Evolutionary conservation across 306 rosid genomes (phyloP).

Genomic region (Bauhinia variegata): DNA sequence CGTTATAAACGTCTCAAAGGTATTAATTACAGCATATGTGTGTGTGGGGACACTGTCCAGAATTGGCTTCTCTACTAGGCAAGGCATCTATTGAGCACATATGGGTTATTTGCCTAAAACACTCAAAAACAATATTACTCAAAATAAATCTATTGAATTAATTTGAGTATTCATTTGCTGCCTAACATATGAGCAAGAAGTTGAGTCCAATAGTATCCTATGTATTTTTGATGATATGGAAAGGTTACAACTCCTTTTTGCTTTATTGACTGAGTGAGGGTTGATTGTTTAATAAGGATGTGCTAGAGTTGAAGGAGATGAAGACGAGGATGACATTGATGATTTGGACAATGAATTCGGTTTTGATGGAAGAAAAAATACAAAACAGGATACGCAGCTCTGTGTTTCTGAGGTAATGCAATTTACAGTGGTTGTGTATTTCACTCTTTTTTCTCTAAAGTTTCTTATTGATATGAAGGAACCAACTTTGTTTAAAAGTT

Average conservation of each 20-base stretch:
- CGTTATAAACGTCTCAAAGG: conserved; percentile 71
- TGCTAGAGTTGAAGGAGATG: conserved; percentile 78
- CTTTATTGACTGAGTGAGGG: background rate
- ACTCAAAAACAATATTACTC: no score
- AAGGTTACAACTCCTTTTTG: background rate
- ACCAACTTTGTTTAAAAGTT: no score
- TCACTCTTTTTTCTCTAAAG: background rate
- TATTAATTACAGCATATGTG: background rate
- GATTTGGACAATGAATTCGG: conserved; percentile 71
- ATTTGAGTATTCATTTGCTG: no score
- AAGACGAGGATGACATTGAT: conserved; percentile 71
- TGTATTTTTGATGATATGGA: no score
- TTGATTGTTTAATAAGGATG: conserved; percentile 51
- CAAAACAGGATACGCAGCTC: conserved; percentile 20
- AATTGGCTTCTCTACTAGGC: no score
- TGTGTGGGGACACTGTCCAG: no score
- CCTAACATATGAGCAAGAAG: no score
- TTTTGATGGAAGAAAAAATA: conserved; percentile 34
- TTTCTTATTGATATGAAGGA: no score
- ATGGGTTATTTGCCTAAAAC: no score
- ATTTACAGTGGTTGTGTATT: conserved; percentile 21
- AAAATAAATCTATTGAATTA: no score
- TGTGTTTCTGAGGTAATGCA: conserved; percentile 39
- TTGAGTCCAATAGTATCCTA: no score
- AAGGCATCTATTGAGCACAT: no score